phyloP scores from a whole-genome alignment of 495 filamentous ascomycete genomes.

The Xylaria venustula region DNA sequence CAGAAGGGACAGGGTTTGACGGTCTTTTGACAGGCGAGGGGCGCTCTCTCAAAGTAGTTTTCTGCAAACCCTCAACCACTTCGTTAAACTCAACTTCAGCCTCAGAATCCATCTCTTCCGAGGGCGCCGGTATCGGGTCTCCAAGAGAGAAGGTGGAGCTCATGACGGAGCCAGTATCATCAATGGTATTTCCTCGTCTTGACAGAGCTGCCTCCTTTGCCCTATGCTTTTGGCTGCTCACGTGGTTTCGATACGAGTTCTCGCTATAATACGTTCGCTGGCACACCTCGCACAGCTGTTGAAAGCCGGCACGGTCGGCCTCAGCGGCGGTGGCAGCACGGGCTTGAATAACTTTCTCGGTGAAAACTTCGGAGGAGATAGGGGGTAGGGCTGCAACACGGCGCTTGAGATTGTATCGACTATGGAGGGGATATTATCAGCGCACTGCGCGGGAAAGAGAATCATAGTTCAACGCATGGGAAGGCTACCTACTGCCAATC shows the following conservation, averaged over 20 bases:
- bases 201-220: constrained; percentile 52
- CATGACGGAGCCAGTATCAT: constrained; percentile 81
- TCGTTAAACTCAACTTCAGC: constrained; percentile 74
- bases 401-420: constrained; percentile 96
- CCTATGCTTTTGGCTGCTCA: constrained; percentile 88
- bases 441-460: constrained; percentile 5
- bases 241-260: constrained; percentile 90
- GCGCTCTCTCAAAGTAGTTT: constrained; percentile 64
- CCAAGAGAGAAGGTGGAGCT: constrained; percentile 90
- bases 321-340: constrained; percentile 80
- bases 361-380: constrained; percentile 87
- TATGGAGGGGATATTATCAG: constrained; percentile 33
- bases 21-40: constrained; percentile 54
- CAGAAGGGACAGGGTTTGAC: constrained; percentile 55
- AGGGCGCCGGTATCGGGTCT: constrained; percentile 62
- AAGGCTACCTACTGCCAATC: constrained; percentile 87
- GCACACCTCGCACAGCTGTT: constrained; percentile 78
- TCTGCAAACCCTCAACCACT: constrained; percentile 75
- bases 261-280: constrained; percentile 93
- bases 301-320: constrained; percentile 85
- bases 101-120: constrained; percentile 55
- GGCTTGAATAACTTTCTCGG: constrained; percentile 93
- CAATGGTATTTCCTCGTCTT: constrained; percentile 41
- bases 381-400: constrained; percentile 89
- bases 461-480: neutral